Evolutionary conservation across 2,329 filamentous ascomycete species (phyloP).

Genomic region (Venturiaceae sp.): DNA sequence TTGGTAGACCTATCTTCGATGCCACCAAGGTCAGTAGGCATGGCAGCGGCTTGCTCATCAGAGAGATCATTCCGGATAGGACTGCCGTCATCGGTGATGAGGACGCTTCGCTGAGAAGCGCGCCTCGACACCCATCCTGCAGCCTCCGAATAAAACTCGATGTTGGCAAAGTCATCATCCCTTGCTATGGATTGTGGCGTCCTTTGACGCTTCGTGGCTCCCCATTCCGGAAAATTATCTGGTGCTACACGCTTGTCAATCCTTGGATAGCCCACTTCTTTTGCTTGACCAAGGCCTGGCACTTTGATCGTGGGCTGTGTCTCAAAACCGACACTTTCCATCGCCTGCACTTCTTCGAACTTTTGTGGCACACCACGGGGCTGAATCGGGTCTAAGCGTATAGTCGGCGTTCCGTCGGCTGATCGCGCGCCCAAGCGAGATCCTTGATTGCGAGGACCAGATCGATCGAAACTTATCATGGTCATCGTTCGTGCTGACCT

Average conservation of each 20-base stretch:
- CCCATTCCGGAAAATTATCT: neutral
- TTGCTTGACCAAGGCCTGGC: neutral
- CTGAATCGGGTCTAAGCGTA: neutral
- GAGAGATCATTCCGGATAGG: neutral
- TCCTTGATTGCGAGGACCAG: slow-evolving; percentile 3
- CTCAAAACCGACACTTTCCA: neutral
- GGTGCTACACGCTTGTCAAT: neutral
- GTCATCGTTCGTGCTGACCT: neutral
- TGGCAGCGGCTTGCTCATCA: neutral
- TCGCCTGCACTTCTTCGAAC: neutral
- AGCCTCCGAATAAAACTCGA: neutral
- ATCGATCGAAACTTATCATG: slow-evolving; percentile 4
- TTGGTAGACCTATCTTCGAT: neutral
- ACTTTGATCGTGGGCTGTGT: neutral
- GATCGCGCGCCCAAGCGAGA: neutral
- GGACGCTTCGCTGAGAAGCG: neutral
- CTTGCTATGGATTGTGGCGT: neutral
- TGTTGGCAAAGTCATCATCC: neutral
- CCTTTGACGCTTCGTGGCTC: neutral
- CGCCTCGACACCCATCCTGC: neutral
- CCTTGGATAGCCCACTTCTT: neutral
- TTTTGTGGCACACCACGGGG: neutral
- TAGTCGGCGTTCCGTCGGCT: neutral
- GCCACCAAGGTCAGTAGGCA: neutral
- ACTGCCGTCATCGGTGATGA: neutral